phyloP scores from a whole-genome alignment of 495 filamentous ascomycete species.

The Aspergillus egyptiacus region DNA sequence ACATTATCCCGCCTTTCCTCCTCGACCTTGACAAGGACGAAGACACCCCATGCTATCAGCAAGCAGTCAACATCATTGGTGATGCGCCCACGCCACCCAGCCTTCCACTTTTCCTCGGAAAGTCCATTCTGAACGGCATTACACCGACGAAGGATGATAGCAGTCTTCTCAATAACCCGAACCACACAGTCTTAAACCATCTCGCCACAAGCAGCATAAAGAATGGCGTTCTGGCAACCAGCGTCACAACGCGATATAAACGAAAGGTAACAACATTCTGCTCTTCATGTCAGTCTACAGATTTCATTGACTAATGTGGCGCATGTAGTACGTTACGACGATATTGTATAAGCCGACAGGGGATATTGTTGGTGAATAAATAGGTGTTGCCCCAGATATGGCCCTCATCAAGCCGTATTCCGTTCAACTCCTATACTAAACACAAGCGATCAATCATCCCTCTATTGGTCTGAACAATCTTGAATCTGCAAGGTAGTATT shows the following conservation, averaged over 20 bases:
- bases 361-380: slow-evolving; percentile 35
- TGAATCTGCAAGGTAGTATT: background rate
- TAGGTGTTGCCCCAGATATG: background rate
- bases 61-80: slow-evolving; percentile 62
- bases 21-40: slow-evolving; percentile 80
- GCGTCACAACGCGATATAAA: slow-evolving; percentile 93
- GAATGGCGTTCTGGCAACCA: slow-evolving; percentile 90
- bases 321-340: slow-evolving; percentile 82
- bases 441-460: background rate
- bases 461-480: background rate
- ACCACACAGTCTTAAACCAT: slow-evolving; percentile 95
- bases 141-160: slow-evolving; percentile 95
- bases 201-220: slow-evolving; percentile 98
- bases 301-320: slow-evolving; percentile 9
- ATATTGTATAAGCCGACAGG: slow-evolving; percentile 93
- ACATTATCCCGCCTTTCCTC: slow-evolving; percentile 75
- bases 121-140: slow-evolving; percentile 86
- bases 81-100: slow-evolving; percentile 77
- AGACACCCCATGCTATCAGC: slow-evolving; percentile 61
- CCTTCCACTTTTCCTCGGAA: slow-evolving; percentile 85
- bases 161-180: slow-evolving; percentile 91
- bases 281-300: background rate
- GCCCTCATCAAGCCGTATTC: background rate
- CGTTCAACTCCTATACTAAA: background rate
- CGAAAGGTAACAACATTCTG: slow-evolving; percentile 62